Evolutionary conservation across 768 basidiomycete species (phyloP), one percentile per base, ranked within the genome.

Genomic region (Phylloporus sp.): DNA sequence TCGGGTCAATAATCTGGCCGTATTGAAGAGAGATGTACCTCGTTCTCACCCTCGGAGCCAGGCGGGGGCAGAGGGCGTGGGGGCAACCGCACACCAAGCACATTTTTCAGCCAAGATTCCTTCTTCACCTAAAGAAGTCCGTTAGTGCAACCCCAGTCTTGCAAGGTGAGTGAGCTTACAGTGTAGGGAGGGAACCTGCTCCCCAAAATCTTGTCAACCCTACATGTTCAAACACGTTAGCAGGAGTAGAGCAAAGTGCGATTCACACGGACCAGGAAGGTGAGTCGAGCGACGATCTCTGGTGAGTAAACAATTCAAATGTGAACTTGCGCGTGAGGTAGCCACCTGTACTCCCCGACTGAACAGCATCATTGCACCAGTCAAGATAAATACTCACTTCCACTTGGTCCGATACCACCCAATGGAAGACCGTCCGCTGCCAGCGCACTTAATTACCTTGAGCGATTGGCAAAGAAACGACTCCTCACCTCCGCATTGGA

Each of bases 221-320:
- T 68, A 26, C 5, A n/a, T 28, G 6, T 10, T 12, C 39, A 1
- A 11, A 24, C 11, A 1, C 8, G 18, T 66, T 8, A 62, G 51
- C n/a, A 7, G 2, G 5, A 8, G 18, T 2, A 10, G 16, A 11
- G 29, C 5, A 5, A 7, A 5, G 22, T n/a, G 16, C 2, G 6
- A 13, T n/a, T 13, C 18, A 38, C 3, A 18, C 64, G 6, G 28
- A 68, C 67, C 65, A 77, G 49, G 62, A 52, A 31, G 75, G 78
- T 4, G 67, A 70, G 55, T 76, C 72, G 9, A 79, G 38, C 0
- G 84, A 79, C 5, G 83, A 64, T 46, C 91, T 79, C 23, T 79
- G 57, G 63, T 92, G 89, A 0, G 88, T 90, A 70, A 94, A 93
- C 62, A 78, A 72, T 53, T 90, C 86, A 57, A 92, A 93, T 5